A percentile compares a stretch with the other conserved stretches of the same genome.
These are phyloP conservation scores for Pisolithus marmoratus DNA, from an alignment of 768 basidiomycete genomes.

Conservation along the genomic window DNA sequence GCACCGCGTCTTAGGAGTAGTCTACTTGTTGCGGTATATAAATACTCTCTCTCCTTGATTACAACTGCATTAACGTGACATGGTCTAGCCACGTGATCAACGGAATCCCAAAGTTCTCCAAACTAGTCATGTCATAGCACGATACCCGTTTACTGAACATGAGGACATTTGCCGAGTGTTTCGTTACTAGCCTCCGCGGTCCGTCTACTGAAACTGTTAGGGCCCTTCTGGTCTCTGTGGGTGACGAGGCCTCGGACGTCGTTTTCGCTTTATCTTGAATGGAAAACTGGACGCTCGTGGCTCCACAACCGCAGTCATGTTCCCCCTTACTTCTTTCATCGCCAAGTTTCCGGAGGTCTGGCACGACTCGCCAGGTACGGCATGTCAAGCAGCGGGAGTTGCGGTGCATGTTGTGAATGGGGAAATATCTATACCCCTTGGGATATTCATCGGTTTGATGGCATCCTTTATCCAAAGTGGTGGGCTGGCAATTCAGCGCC, in stretches of 20 bases:
- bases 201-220: too few species aligned
- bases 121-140: too few species aligned
- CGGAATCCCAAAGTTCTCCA: too few species aligned
- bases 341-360: background rate
- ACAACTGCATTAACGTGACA: too few species aligned
- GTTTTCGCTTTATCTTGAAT: background rate
- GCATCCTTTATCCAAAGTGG: slow-evolving; percentile 87
- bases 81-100: background rate
- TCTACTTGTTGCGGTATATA: too few species aligned
- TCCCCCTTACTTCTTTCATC: background rate
- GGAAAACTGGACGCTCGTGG: background rate
- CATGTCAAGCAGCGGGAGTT: background rate
- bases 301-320: background rate
- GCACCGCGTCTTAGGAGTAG: too few species aligned
- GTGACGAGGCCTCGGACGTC: too few species aligned
- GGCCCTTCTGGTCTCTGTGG: background rate
- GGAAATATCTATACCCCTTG: slow-evolving; percentile 36
- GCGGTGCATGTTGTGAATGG: slow-evolving; percentile 7
- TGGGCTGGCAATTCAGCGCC: slow-evolving; percentile 88
- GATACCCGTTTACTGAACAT: too few species aligned
- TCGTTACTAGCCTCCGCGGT: too few species aligned
- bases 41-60: too few species aligned
- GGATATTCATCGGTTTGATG: slow-evolving; percentile 58
- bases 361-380: background rate
- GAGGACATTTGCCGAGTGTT: too few species aligned